Evolutionary conservation across 2,329 filamentous ascomycete species (phyloP).

Genomic region (Helotiales sp.): DNA sequence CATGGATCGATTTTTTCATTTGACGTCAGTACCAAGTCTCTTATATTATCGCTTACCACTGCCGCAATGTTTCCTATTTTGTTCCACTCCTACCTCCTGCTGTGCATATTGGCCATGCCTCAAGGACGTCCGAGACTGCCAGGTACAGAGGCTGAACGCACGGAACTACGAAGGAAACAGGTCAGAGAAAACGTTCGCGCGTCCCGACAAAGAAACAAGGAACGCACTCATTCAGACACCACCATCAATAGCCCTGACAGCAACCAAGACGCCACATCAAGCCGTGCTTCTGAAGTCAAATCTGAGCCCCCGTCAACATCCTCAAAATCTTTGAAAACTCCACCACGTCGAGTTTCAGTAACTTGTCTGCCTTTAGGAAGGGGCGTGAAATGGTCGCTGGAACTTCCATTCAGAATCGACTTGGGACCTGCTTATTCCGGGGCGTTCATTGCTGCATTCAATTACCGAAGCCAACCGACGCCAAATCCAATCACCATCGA

Average conservation of each 20-base stretch:
- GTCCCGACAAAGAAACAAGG: slow-evolving; percentile 22
- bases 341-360: slow-evolving; percentile 15
- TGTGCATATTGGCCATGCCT: slow-evolving; percentile 9
- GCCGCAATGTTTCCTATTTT: not conserved
- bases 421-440: slow-evolving; percentile 20
- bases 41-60: slow-evolving; percentile 10
- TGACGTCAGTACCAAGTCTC: not conserved
- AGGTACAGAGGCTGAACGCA: slow-evolving; percentile 24
- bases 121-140: slow-evolving; percentile 18
- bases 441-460: slow-evolving; percentile 28
- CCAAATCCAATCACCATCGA: not conserved
- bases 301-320: slow-evolving; percentile 2
- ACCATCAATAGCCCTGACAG: not conserved
- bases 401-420: slow-evolving; percentile 25
- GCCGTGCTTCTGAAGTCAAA: not conserved
- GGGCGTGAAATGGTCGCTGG: slow-evolving; percentile 21
- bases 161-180: slow-evolving; percentile 24
- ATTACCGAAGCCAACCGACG: slow-evolving; percentile 16
- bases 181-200: slow-evolving; percentile 29
- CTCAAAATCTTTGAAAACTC: not conserved
- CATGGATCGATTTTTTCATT: not conserved
- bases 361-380: not conserved
- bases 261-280: not conserved
- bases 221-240: slow-evolving; percentile 17
- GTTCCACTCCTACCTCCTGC: not conserved